Percentiles rank a stretch among this genome's conserved stretches.
Evolutionary conservation across 306 rosid genomes (phyloP).

Genomic region (Potentilla sterilis): DNA sequence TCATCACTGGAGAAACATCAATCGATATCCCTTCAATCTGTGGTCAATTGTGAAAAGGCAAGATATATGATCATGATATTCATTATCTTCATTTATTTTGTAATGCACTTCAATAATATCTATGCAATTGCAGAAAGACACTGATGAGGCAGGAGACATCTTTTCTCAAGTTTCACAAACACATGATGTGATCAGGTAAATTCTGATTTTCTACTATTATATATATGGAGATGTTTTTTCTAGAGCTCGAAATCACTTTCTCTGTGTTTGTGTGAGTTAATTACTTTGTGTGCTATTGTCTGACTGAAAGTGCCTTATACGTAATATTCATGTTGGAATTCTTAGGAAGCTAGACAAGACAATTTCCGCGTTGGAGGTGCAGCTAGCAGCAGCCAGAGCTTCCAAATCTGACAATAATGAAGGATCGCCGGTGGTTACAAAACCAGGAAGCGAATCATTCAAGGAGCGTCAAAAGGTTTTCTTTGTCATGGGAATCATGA

Average conservation of each 20-base stretch:
- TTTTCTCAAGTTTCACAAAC: constrained; percentile 53
- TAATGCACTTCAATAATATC: constrained; percentile 18
- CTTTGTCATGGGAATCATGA: constrained; percentile 66
- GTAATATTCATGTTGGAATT: not conserved
- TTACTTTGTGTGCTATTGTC: not conserved
- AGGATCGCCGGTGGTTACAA: constrained; percentile 41
- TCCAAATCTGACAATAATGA: constrained; percentile 30
- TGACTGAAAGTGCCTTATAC: constrained; percentile 2
- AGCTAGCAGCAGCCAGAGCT: constrained; percentile 61
- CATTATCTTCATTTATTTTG: constrained; percentile 3
- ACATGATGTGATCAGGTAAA: constrained; percentile 52
- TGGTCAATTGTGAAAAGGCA: constrained; percentile 50
- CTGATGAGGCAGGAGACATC: constrained; percentile 44
- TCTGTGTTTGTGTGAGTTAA: not conserved
- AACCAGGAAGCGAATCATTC: constrained; percentile 23
- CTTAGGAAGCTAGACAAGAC: constrained; percentile 57
- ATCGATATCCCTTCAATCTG: constrained; percentile 27
- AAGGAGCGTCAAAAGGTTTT: constrained; percentile 51
- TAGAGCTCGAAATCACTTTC: not conserved
- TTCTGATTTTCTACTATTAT: constrained; percentile 10
- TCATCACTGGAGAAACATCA: constrained; percentile 32
- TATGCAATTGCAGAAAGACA: constrained; percentile 34
- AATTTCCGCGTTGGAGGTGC: constrained; percentile 54
- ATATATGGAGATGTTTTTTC: not conserved
- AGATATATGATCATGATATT: constrained; percentile 14